Percentiles rank a stretch among this genome's conserved stretches.
Conservation (phyloP, 441 rosid genomes). For the Erodium texanum region DNA sequence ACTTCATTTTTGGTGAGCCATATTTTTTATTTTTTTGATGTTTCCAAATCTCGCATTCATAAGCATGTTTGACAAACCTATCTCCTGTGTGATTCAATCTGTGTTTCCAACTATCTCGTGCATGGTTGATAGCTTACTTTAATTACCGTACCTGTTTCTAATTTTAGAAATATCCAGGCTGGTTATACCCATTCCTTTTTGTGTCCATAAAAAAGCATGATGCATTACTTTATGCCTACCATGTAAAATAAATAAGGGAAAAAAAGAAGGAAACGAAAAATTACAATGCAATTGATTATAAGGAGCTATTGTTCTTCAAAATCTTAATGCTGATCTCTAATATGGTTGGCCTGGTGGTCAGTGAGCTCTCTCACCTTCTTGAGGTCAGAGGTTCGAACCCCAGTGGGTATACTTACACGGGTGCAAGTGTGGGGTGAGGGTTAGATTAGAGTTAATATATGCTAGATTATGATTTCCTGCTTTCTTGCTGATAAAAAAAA, state of each 20-base stretch:
- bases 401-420: no score
- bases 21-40: conserved; percentile 7
- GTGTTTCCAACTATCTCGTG: no score
- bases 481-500: no score
- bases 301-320: not conserved
- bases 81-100: no score
- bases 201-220: not conserved
- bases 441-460: no score
- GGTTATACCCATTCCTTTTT: not conserved
- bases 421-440: no score
- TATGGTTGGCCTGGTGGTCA: no score
- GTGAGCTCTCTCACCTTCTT: no score
- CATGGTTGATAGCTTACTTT: not conserved
- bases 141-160: not conserved
- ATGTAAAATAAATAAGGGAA: not conserved
- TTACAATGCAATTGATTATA: not conserved
- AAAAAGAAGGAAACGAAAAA: not conserved
- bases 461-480: no score
- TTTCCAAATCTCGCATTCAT: not conserved
- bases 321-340: not conserved
- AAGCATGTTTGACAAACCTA: not conserved
- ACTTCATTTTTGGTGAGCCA: conserved; percentile 73
- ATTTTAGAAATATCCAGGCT: not conserved
- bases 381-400: no score
- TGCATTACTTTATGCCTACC: not conserved